Evolutionary conservation across 208 protist genomes (phyloP).

Genomic region (Trypanosoma grayi): DNA sequence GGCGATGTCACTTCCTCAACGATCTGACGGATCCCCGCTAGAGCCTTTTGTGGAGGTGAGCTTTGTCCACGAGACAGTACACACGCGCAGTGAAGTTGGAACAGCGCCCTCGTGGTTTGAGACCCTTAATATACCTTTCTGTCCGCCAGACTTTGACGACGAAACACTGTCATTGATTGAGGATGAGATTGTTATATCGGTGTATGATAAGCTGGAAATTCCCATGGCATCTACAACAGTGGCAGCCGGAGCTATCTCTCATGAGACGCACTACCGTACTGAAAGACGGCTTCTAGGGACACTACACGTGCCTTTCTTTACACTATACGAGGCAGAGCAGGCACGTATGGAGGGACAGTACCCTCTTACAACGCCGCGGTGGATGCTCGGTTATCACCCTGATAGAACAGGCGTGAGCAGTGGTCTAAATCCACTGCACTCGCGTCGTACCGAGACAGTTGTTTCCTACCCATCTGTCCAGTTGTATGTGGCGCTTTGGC

Average conservation of each 20-base stretch:
- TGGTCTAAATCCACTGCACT: neutral
- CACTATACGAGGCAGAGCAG: constrained; percentile 62
- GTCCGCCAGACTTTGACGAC: constrained; percentile 80
- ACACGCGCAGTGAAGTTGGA: constrained; percentile 68
- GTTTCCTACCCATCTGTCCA: constrained; percentile 44
- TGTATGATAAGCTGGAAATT: constrained; percentile 85
- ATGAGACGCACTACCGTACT: constrained; percentile 84
- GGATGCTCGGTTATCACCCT: constrained; percentile 66
- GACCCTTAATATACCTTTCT: constrained; percentile 75
- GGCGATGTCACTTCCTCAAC: constrained; percentile 56
- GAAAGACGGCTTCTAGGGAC: constrained; percentile 78
- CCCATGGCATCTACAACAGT: constrained; percentile 40
- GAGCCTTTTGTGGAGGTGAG: constrained; percentile 72
- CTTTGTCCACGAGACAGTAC: constrained; percentile 74
- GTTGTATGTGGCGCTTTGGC: constrained; percentile 81
- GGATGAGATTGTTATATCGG: constrained; percentile 68
- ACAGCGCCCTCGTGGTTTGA: constrained; percentile 79
- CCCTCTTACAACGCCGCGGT: constrained; percentile 60
- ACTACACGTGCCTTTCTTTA: constrained; percentile 72
- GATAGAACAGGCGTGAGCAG: neutral
- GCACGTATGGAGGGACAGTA: constrained; percentile 76
- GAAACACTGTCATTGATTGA: constrained; percentile 84
- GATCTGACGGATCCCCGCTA: constrained; percentile 68
- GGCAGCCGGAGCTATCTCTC: constrained; percentile 46
- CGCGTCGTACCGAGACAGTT: neutral